A percentile compares a stretch with the other conserved stretches of the same genome.
phyloP scores from a whole-genome alignment of 371 early-diverging fungal genomes.

The Rhizopus delemar region DNA sequence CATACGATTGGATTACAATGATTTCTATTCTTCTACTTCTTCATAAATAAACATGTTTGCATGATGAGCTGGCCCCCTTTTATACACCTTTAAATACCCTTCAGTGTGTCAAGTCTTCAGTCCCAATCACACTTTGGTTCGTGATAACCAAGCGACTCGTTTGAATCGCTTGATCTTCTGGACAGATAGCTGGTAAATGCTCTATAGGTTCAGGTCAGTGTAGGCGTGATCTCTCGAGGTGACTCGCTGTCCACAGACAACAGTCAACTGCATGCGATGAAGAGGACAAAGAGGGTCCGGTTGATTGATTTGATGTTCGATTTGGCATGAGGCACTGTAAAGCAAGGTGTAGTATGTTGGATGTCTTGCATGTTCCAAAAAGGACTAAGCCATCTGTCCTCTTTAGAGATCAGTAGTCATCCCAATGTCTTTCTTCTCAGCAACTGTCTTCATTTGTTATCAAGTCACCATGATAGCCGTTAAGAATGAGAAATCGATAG shows the following conservation, averaged over 20 bases:
- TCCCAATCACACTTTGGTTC: too few species aligned
- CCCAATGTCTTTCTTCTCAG: too few species aligned
- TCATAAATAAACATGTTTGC: background rate
- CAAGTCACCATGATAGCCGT: too few species aligned
- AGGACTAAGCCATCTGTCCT: constrained; percentile 43
- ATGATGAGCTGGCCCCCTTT: background rate
- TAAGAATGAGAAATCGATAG: too few species aligned
- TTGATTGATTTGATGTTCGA: constrained; percentile 42
- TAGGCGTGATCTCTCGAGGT: constrained; percentile 72
- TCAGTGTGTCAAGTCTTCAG: too few species aligned
- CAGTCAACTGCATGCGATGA: constrained; percentile 77
- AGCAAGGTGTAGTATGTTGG: constrained; percentile 76
- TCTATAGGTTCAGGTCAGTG: constrained; percentile 27
- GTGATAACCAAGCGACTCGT: too few species aligned
- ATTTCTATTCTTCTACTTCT: constrained; percentile 48
- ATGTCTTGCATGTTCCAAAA: constrained; percentile 64
- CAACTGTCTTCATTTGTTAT: too few species aligned
- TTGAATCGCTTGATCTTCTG: too few species aligned
- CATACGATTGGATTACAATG: constrained; percentile 81
- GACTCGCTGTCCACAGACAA: constrained; percentile 75
- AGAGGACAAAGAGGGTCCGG: constrained; percentile 60
- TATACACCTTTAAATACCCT: too few species aligned
- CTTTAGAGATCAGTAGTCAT: background rate
- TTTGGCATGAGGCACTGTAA: constrained; percentile 78
- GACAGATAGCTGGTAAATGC: too few species aligned